phyloP scores from a whole-genome alignment of 257 asterid genomes.

The Marsdenia floribunda region DNA sequence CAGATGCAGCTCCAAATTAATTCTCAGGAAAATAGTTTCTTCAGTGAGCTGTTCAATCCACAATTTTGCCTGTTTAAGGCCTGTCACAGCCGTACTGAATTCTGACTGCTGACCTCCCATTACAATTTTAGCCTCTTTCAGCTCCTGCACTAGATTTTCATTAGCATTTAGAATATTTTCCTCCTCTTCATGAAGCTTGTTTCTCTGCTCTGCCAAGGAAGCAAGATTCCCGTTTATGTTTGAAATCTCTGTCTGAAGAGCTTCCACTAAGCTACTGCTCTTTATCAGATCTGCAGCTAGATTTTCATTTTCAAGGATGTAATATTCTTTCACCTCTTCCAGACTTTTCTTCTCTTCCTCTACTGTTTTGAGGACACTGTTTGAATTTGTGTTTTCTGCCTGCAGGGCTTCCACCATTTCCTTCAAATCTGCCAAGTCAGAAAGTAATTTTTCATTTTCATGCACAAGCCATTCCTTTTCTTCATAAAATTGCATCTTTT shows the following conservation, averaged over 20 bases:
- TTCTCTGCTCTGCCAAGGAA: slow-evolving; percentile 44
- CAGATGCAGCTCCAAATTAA: slow-evolving; percentile 46
- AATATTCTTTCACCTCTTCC: slow-evolving; percentile 42
- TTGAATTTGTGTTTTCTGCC: slow-evolving; percentile 42
- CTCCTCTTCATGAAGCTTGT: slow-evolving; percentile 54
- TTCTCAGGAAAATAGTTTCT: slow-evolving; percentile 50
- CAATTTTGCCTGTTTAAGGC: slow-evolving; percentile 48
- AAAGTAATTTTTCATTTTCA: slow-evolving; percentile 50
- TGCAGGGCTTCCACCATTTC: slow-evolving; percentile 45
- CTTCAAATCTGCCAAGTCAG: slow-evolving; percentile 44
- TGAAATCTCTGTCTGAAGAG: slow-evolving; percentile 55
- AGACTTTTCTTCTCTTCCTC: slow-evolving; percentile 51
- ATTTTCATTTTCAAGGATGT: slow-evolving; percentile 38
- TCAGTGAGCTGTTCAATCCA: slow-evolving; percentile 42
- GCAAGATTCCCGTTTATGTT: slow-evolving; percentile 30
- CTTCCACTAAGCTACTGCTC: slow-evolving; percentile 38
- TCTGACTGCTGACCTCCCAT: slow-evolving; percentile 48
- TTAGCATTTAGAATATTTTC: slow-evolving; percentile 31
- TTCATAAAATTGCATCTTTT: slow-evolving; percentile 41
- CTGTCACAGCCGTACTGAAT: slow-evolving; percentile 40
- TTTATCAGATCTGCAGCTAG: slow-evolving; percentile 44
- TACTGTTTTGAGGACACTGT: slow-evolving; percentile 31
- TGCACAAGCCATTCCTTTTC: slow-evolving; percentile 42
- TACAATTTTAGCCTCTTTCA: slow-evolving; percentile 34
- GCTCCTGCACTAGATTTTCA: slow-evolving; percentile 47